Evolutionary conservation across 352 stramenopile genomes (phyloP), one percentile per base, ranked within the genome.

Genomic region (Thraustochytrium striatum): DNA sequence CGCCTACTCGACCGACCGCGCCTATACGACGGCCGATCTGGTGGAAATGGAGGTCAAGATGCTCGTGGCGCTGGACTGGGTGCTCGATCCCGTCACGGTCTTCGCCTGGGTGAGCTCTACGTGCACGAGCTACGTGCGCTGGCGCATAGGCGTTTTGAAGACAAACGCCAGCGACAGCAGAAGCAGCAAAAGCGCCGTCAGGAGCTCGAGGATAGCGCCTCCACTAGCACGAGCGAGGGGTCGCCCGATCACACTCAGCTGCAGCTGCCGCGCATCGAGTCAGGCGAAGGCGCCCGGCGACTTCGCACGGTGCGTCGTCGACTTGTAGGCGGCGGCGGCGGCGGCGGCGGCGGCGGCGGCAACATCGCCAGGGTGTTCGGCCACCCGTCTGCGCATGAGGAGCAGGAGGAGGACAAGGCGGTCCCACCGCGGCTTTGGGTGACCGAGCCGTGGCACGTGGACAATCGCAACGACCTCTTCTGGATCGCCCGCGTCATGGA

Each of bases 401-500:
- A n/a, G n/a, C n/a, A n/a, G n/a, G n/a, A n/a, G n/a, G n/a, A n/a
- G n/a, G n/a, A n/a, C n/a, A n/a, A n/a, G n/a, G n/a, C n/a, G n/a
- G n/a, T n/a, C n/a, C n/a, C n/a, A n/a, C n/a, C n/a, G n/a, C n/a
- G n/a, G n/a, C n/a, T n/a, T n/a, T n/a, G n/a, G n/a, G 1, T 61
- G 5, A 28, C 43, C 1, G 25, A 61, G 16, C 13, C 32, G 16
- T 2, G 44, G 1, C 44, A 38, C n/a, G 44, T 9, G 52, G 30
- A 30, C 19, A 43, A 75, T 11, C 32, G 19, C 21, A 19, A n/a
- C 8, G 52, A 25, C 39, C 11, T 19, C 0, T 39, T 25, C 30
- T 61, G 35, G 32, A 62, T 62, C 30, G 52, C 44, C 32, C 44
- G 52, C 44, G 68, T 75, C 65, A 75, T 75, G 65, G 65, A 75